Evolutionary conservation across 2,329 filamentous ascomycete genomes (phyloP).

Genomic region (Fusarium chaquense): DNA sequence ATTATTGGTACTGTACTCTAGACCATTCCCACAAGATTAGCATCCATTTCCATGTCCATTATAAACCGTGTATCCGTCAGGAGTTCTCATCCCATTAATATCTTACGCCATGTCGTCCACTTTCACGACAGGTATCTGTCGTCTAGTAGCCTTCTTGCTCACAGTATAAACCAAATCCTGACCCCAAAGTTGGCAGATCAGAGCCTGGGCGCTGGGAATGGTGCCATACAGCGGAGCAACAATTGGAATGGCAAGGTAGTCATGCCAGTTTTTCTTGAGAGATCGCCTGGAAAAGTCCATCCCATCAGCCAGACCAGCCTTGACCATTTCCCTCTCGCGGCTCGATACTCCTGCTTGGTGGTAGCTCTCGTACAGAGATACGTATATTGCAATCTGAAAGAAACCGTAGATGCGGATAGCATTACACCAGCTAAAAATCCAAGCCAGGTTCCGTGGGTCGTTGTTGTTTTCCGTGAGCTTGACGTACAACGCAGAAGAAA

Average conservation of each 20-base stretch:
- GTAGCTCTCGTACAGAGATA: conserved; percentile 76
- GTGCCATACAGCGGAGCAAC: conserved; percentile 76
- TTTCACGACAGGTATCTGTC: conserved; percentile 60
- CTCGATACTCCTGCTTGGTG: conserved; percentile 70
- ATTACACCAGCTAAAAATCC: conserved; percentile 71
- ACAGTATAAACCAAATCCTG: conserved; percentile 77
- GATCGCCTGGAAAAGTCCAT: conserved; percentile 74
- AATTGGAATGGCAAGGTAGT: conserved; percentile 74
- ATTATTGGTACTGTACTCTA: conserved; percentile 4
- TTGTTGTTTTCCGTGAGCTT: conserved; percentile 63
- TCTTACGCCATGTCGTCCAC: conserved; percentile 60
- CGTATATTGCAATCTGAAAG: conserved; percentile 71
- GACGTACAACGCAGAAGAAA: conserved; percentile 71
- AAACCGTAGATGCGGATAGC: conserved; percentile 71
- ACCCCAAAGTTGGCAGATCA: conserved; percentile 77
- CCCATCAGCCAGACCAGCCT: conserved; percentile 71
- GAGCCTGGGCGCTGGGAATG: conserved; percentile 75
- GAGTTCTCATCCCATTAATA: neutral
- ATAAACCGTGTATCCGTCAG: neutral
- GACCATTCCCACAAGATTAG: neutral
- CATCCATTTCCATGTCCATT: neutral
- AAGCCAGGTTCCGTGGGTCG: conserved; percentile 66
- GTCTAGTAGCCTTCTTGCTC: conserved; percentile 74
- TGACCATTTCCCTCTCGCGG: conserved; percentile 74
- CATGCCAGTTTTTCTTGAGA: conserved; percentile 67